A percentile compares a stretch with the other conserved stretches of the same genome.
Evolutionary conservation across 148 eudicot genomes (phyloP).

Genomic region (Camellia granthamiana): DNA sequence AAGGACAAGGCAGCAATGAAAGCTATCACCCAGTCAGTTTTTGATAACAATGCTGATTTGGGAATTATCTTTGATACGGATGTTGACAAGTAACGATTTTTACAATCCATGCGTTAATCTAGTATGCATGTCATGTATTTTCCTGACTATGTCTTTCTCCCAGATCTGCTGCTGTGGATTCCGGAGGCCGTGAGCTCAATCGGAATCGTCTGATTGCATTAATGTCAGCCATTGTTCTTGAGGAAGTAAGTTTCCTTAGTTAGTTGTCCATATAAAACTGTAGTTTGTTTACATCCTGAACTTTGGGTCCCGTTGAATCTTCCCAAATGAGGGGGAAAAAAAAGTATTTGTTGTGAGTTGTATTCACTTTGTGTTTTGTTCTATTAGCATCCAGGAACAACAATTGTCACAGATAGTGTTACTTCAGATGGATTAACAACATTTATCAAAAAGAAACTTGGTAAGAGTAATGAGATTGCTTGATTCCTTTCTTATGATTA

Average conservation of each 20-base stretch:
- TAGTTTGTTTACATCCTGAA: background rate
- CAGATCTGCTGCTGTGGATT: slow-evolving; percentile 99
- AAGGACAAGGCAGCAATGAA: slow-evolving; percentile 96
- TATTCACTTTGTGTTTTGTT: slow-evolving; percentile 11
- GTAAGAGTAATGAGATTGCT: slow-evolving; percentile 40
- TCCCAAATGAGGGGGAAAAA: background rate
- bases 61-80: slow-evolving; percentile 99
- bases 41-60: slow-evolving; percentile 85
- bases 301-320: background rate
- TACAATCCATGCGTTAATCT: background rate
- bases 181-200: slow-evolving; percentile 81
- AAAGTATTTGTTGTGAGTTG: background rate
- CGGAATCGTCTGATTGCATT: slow-evolving; percentile 91
- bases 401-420: slow-evolving; percentile 96
- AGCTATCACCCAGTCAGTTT: slow-evolving; percentile 85
- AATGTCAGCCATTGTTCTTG: slow-evolving; percentile 91
- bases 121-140: slow-evolving; percentile 10
- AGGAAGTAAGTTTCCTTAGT: slow-evolving; percentile 57
- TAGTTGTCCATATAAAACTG: background rate
- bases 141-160: slow-evolving; percentile 15
- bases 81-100: slow-evolving; percentile 72
- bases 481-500: slow-evolving; percentile 12
- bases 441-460: slow-evolving; percentile 87
- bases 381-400: slow-evolving; percentile 92
- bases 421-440: slow-evolving; percentile 93